A percentile compares a stretch with the other conserved stretches of the same genome.
These are phyloP conservation scores for Viridothelium virens DNA, from an alignment of 495 filamentous ascomycete species.

Conservation along the genomic window DNA sequence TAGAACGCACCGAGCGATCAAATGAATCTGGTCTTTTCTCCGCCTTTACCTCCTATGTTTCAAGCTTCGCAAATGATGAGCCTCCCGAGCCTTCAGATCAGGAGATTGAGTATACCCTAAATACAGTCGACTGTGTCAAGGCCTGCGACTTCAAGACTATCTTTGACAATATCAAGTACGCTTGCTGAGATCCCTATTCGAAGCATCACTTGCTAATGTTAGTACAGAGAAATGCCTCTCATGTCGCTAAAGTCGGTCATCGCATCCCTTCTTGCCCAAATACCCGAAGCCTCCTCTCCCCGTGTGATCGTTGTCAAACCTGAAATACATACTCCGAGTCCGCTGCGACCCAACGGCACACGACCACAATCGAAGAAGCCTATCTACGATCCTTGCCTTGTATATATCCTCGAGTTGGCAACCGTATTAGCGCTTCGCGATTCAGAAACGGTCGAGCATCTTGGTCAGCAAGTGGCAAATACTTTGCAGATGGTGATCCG, in stretches of 20 bases:
- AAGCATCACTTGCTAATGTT: neutral
- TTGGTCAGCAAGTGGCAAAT: conserved; percentile 72
- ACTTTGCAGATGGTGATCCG: conserved; percentile 73
- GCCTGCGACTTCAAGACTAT: conserved; percentile 78
- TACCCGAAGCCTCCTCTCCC: conserved; percentile 77
- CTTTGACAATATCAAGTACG: conserved; percentile 76
- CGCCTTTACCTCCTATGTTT: conserved; percentile 89
- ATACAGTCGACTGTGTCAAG: conserved; percentile 89
- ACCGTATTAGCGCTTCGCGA: conserved; percentile 79
- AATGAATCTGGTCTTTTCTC: conserved; percentile 81
- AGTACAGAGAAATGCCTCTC: conserved; percentile 57
- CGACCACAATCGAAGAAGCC: conserved; percentile 46
- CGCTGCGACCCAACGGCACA: conserved; percentile 48
- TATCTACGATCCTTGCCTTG: conserved; percentile 76
- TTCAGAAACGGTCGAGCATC: conserved; percentile 54
- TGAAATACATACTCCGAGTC: conserved; percentile 54
- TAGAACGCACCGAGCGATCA: conserved; percentile 72
- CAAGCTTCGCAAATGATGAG: conserved; percentile 97
- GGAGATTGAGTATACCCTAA: conserved; percentile 89
- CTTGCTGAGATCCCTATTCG: conserved; percentile 16
- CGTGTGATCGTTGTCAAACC: conserved; percentile 81
- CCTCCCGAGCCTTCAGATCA: conserved; percentile 96
- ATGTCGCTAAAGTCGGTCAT: conserved; percentile 60
- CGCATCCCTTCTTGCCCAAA: conserved; percentile 63
- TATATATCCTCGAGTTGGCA: conserved; percentile 82